These are phyloP conservation scores for Alternaria sp. DNA, from an alignment of 2,329 filamentous ascomycete species.

Conservation along the genomic window DNA sequence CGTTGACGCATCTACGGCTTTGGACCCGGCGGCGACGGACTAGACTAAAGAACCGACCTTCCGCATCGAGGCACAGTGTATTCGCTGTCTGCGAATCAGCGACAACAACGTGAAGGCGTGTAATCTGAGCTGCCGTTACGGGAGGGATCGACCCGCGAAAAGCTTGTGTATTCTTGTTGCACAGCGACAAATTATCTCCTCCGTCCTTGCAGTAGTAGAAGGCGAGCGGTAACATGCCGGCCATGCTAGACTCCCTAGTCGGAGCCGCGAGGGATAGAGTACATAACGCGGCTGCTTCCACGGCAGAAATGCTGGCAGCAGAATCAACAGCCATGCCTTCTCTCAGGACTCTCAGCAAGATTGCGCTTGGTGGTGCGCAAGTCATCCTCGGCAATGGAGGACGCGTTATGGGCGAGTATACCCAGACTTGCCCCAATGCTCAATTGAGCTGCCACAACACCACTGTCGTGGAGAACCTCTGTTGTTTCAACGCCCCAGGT, in stretches of 20 bases:
- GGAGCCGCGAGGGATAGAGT: slow-evolving; percentile 29
- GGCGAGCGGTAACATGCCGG: slow-evolving; percentile 27
- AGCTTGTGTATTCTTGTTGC: slow-evolving; percentile 36
- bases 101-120: slow-evolving; percentile 28
- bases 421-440: slow-evolving; percentile 46
- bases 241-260: slow-evolving; percentile 35
- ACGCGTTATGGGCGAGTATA: slow-evolving; percentile 37
- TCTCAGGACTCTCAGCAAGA: slow-evolving; percentile 47
- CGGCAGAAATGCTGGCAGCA: slow-evolving; percentile 25
- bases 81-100: slow-evolving; percentile 31
- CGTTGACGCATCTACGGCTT: slow-evolving; percentile 6
- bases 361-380: slow-evolving; percentile 48
- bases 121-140: slow-evolving; percentile 31
- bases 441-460: slow-evolving; percentile 72
- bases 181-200: slow-evolving; percentile 9
- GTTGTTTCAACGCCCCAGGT: slow-evolving; percentile 78
- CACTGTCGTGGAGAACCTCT: slow-evolving; percentile 68
- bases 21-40: slow-evolving; percentile 11
- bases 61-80: slow-evolving; percentile 25
- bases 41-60: slow-evolving; percentile 29
- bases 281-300: slow-evolving; percentile 38
- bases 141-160: slow-evolving; percentile 37
- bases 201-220: slow-evolving; percentile 14
- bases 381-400: slow-evolving; percentile 40
- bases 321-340: slow-evolving; percentile 46